phyloP scores from a whole-genome alignment of 2,329 filamentous ascomycete genomes.

The Xylaria digitata region DNA sequence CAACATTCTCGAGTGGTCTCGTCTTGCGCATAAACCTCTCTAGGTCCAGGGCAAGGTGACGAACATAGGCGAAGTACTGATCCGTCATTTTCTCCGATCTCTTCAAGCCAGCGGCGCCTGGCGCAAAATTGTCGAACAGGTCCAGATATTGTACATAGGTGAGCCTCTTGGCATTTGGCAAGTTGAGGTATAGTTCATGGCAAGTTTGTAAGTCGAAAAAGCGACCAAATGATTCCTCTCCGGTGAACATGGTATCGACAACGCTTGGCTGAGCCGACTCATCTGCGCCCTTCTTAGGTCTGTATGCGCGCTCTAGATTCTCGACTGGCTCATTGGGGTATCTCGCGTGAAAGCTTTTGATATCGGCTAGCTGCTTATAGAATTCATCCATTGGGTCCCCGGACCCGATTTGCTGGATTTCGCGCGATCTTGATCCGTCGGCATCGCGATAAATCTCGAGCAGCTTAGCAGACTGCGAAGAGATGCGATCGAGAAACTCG shows the following conservation, averaged over 20 bases:
- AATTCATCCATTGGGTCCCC: slow-evolving; percentile 93
- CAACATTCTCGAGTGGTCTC: slow-evolving; percentile 85
- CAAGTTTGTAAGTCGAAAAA: slow-evolving; percentile 88
- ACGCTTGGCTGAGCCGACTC: slow-evolving; percentile 72
- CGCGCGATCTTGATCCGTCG: slow-evolving; percentile 75
- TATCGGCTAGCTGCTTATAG: slow-evolving; percentile 82
- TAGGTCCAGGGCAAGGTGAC: slow-evolving; percentile 82
- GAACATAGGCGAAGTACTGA: slow-evolving; percentile 90
- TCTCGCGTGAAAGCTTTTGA: slow-evolving; percentile 87
- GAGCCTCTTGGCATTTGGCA: slow-evolving; percentile 85
- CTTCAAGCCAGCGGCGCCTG: slow-evolving; percentile 79
- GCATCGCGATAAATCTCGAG: slow-evolving; percentile 86
- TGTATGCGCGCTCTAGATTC: slow-evolving; percentile 93
- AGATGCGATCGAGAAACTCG: slow-evolving; percentile 86
- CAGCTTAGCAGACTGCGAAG: slow-evolving; percentile 83
- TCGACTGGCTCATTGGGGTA: slow-evolving; percentile 97
- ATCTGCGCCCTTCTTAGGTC: slow-evolving; percentile 71
- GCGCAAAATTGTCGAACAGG: slow-evolving; percentile 85
- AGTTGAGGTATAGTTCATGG: slow-evolving; percentile 90
- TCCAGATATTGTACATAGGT: slow-evolving; percentile 95
- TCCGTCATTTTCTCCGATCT: slow-evolving; percentile 89
- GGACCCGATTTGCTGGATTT: slow-evolving; percentile 84
- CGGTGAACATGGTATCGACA: slow-evolving; percentile 92
- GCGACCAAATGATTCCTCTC: slow-evolving; percentile 92
- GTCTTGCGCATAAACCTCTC: slow-evolving; percentile 89